Base-by-base conservation (phyloP, 2,329 filamentous ascomycete genomes). In the Cladosporium sp. region DNA sequence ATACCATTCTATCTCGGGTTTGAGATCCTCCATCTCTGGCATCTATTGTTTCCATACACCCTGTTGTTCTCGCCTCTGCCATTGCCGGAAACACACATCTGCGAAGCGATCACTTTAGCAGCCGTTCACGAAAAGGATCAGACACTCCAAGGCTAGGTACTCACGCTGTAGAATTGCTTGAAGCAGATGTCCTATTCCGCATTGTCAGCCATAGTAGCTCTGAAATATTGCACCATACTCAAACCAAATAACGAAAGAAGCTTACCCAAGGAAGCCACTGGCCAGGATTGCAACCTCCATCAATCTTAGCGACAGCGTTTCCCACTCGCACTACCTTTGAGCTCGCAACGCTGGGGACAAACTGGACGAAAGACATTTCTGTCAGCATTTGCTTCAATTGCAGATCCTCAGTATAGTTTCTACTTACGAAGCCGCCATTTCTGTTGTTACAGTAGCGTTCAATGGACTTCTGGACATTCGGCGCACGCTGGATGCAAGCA, bases 221-320 rank as follows among this genome's bases (percentile, higher is more conserved):
- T 47, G 11, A 9, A 22, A 30, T 30, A 25, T 7, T 11, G 7
- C 5, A 15, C 7, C 22, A 19, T 14, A 11, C 30, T 9, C 30
- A 8, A 34, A 12, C 30, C 11, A 17, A 7, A 47, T 9, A 3
- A 47, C 6, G 25, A 12, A n/a, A 47, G 30, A 34, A 11, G 15
- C 51, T 25, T 34, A 54, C 51, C 54, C 54, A 56, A 22, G 66
- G 65, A 15, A 68, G 55, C 63, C 63, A 68, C 50, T 66, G 62
- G 45, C 50, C 51, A 40, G 66, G 63, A 15, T 39, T 22, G 55
- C 66, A 68, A 8, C 54, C 43, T 11, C 61, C 64, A 1, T 40
- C 56, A 38, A 68, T 63, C 19, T 40, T 56, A 28, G 61, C 62
- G 25, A 40, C 28, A 3, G 56, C 54, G 15, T 56, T 50, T 37